Conservation (phyloP, 192 early-diverging fungal species). For the Umbelopsis sp. region DNA sequence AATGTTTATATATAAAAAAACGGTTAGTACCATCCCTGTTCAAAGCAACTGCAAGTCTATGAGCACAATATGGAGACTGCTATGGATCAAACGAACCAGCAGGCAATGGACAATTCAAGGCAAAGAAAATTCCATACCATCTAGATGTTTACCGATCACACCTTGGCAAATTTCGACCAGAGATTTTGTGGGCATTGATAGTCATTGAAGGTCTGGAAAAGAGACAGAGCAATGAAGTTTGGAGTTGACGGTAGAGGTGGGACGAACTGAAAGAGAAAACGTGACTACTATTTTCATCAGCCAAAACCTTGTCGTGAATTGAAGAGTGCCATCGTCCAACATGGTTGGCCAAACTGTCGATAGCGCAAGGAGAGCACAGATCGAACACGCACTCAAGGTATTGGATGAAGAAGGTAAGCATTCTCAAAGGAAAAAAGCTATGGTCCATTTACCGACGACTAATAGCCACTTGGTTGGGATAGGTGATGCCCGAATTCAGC, state of each 20-base stretch:
- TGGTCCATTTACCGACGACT: neutral
- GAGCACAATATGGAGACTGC: neutral
- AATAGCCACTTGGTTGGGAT: neutral
- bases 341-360: neutral
- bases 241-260: neutral
- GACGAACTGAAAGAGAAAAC: neutral
- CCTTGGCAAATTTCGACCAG: conserved; percentile 13
- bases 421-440: neutral
- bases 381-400: conserved; percentile 4
- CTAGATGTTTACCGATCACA: conserved; percentile 10
- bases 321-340: neutral
- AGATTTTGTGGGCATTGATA: conserved; percentile 19
- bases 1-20: no score
- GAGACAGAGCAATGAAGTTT: conserved; percentile 1
- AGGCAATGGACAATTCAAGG: neutral
- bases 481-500: conserved; percentile 4
- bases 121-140: neutral
- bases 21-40: no score
- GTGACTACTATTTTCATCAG: neutral
- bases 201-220: conserved; percentile 18
- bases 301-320: neutral
- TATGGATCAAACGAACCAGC: neutral
- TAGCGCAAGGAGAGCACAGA: neutral
- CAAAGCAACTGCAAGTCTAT: neutral
- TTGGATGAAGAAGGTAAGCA: conserved; percentile 13